Evolutionary conservation across 2,329 filamentous ascomycete species (phyloP).

Genomic region (Fusarium torulosum): DNA sequence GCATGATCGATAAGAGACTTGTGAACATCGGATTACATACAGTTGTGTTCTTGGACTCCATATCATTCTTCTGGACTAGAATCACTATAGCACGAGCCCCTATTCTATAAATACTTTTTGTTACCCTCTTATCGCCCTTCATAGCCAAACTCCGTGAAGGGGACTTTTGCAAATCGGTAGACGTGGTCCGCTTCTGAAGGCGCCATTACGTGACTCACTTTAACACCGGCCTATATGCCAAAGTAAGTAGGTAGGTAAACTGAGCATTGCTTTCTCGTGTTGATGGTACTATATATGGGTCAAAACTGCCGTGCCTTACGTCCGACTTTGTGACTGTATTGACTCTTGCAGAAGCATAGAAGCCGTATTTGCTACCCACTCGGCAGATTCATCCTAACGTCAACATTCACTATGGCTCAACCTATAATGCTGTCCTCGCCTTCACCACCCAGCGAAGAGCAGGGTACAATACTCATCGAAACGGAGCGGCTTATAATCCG

Average conservation of each 20-base stretch:
- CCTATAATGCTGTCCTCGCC: constrained; percentile 40
- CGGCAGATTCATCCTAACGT: not conserved
- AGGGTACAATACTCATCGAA: constrained; percentile 50
- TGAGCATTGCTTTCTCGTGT: not conserved
- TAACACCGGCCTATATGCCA: not conserved
- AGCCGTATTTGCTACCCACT: not conserved
- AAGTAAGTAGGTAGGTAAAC: not conserved
- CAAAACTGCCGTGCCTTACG: not conserved
- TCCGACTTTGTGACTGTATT: not conserved
- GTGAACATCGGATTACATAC: not conserved
- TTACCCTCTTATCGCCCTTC: not conserved
- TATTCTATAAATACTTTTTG: not conserved
- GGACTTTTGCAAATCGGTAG: constrained; percentile 25
- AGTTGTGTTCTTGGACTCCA: not conserved
- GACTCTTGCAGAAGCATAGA: not conserved
- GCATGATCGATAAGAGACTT: not conserved
- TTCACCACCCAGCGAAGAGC: constrained; percentile 45
- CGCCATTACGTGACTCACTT: constrained; percentile 19
- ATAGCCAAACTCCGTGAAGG: not conserved
- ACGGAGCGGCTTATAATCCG: constrained; percentile 57
- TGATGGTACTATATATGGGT: not conserved
- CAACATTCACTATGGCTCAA: constrained; percentile 28
- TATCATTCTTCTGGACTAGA: too few relatives aligned
- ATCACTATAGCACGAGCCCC: not conserved
- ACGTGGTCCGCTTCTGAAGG: not conserved